phyloP scores from a whole-genome alignment of 2,329 filamentous ascomycete species.

The Cadophora sp. region DNA sequence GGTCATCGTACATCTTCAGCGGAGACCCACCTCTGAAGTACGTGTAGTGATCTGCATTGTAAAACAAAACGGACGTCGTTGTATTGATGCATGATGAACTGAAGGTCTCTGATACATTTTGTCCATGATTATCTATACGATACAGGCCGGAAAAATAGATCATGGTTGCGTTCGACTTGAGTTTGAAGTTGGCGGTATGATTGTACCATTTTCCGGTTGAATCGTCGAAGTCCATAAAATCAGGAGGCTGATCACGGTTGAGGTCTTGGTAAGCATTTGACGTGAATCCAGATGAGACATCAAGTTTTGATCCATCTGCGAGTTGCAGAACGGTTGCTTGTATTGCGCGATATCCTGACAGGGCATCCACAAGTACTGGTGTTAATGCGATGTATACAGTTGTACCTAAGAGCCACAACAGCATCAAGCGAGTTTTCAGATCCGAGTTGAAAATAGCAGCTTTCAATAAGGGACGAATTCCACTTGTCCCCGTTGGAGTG shows the following conservation, averaged over 20 bases:
- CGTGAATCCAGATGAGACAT: constrained; percentile 10
- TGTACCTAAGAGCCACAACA: constrained; percentile 5
- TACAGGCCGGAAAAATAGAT: not conserved
- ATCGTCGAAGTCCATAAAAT: not conserved
- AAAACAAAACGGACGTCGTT: constrained; percentile 2
- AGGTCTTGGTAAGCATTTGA: not conserved
- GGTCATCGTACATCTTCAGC: constrained; percentile 6
- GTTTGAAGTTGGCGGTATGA: not conserved
- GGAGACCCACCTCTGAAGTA: not conserved
- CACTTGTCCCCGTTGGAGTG: not conserved
- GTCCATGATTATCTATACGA: not conserved
- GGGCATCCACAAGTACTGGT: constrained; percentile 13
- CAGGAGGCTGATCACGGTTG: not conserved
- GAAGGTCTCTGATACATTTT: not conserved
- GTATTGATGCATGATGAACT: not conserved
- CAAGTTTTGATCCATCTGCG: not conserved
- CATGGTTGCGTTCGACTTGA: not conserved
- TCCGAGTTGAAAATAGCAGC: not conserved
- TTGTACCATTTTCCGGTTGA: not conserved
- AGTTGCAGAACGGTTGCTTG: constrained; percentile 5
- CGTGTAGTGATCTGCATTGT: not conserved
- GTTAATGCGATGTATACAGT: constrained; percentile 11
- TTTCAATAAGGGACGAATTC: not conserved
- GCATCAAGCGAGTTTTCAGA: constrained; percentile 3
- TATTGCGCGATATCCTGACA: constrained; percentile 14